These are phyloP conservation scores for Thraustotheca clavata DNA, from an alignment of 352 stramenopile species.

Conservation along the genomic window DNA sequence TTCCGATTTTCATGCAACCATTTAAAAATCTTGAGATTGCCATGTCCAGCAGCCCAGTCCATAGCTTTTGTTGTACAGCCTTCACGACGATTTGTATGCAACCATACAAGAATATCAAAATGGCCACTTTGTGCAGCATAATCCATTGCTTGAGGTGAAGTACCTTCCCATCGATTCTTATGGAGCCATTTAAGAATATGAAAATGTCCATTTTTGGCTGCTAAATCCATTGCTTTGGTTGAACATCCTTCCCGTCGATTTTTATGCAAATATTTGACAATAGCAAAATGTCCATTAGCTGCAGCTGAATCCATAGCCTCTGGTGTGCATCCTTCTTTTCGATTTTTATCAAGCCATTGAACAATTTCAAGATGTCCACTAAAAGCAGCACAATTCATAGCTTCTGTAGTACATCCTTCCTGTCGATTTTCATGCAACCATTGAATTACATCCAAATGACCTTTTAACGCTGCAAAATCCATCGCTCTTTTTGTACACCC, in stretches of 20 bases:
- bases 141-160: constrained; percentile 12
- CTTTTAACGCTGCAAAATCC: constrained; percentile 20
- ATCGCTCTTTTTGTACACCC: constrained; percentile 21
- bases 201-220: constrained; percentile 18
- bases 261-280: constrained; percentile 15
- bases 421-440: constrained; percentile 17
- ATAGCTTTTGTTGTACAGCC: constrained; percentile 22
- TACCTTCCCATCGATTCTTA: constrained; percentile 13
- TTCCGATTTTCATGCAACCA: constrained; percentile 21
- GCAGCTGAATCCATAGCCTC: constrained; percentile 21
- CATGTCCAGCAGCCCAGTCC: constrained; percentile 20
- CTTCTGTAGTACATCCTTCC: constrained; percentile 12
- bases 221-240: constrained; percentile 16
- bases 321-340: constrained; percentile 6
- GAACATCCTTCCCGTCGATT: constrained; percentile 17
- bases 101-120: constrained; percentile 14
- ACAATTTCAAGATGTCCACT: constrained; percentile 22
- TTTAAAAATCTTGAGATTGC: constrained; percentile 20
- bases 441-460: constrained; percentile 18
- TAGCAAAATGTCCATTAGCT: constrained; percentile 15
- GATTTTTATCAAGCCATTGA: constrained; percentile 17
- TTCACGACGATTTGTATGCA: constrained; percentile 19
- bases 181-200: constrained; percentile 20
- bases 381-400: constrained; percentile 19
- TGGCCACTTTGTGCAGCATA: constrained; percentile 18